Percentiles rank a stretch among this genome's conserved stretches.
Conservation (phyloP, 805 yeast species). For the Sugiyamaella qingdaonensis region DNA sequence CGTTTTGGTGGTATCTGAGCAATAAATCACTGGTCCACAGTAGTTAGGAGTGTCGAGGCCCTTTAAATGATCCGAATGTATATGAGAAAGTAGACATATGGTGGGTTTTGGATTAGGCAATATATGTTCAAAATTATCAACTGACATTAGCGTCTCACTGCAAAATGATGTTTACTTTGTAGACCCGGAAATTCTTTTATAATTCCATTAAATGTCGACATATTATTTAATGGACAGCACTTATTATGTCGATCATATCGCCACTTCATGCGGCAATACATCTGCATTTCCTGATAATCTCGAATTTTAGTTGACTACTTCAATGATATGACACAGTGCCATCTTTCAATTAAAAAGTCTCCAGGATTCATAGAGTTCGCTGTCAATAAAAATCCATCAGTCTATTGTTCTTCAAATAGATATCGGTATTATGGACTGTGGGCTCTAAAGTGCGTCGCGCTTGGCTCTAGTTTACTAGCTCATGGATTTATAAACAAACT, state of each 20-base stretch:
- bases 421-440: too few species aligned
- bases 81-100: conserved; percentile 45
- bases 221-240: background rate
- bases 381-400: background rate
- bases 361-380: background rate
- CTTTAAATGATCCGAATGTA: conserved; percentile 50
- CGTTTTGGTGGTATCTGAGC: conserved; percentile 41
- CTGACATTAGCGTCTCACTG: conserved; percentile 13
- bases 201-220: conserved; percentile 36
- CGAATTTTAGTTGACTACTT: background rate
- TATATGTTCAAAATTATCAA: conserved; percentile 31
- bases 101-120: conserved; percentile 22
- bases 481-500: too few species aligned
- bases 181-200: conserved; percentile 48
- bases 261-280: too few species aligned
- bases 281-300: too few species aligned
- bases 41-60: conserved; percentile 42
- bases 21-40: conserved; percentile 42
- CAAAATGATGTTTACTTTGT: conserved; percentile 33
- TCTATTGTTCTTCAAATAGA: too few species aligned
- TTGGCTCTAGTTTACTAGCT: too few species aligned
- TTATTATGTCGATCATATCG: too few species aligned
- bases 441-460: too few species aligned
- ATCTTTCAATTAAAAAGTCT: background rate
- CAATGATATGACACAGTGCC: background rate